Evolutionary conservation across 2,329 filamentous ascomycete genomes (phyloP).

Genomic region (Biscogniauxia sp.): DNA sequence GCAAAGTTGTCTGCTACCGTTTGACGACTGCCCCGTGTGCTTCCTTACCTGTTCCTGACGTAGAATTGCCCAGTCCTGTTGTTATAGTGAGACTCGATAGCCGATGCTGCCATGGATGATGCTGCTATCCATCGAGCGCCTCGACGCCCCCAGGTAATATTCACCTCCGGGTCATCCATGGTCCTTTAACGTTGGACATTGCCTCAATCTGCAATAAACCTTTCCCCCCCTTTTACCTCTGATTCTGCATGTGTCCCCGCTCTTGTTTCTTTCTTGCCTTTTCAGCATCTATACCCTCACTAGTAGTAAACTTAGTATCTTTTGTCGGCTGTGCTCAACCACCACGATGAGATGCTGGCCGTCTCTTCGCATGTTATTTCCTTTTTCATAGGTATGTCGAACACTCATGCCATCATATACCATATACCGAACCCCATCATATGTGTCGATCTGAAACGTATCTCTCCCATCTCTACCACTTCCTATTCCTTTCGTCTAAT

Average conservation of each 20-base stretch:
- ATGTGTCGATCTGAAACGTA: slow-evolving; percentile 23
- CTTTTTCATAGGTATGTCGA: slow-evolving; percentile 34
- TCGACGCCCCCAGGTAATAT: slow-evolving; percentile 9
- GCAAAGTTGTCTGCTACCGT: slow-evolving; percentile 3
- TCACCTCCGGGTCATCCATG: slow-evolving; percentile 17
- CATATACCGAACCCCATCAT: slow-evolving; percentile 20
- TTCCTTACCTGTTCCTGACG: slow-evolving; percentile 3
- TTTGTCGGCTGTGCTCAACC: slow-evolving; percentile 27
- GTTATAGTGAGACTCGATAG: slow-evolving; percentile 18
- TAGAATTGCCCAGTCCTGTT: slow-evolving; percentile 14
- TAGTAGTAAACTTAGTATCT: slow-evolving; percentile 26
- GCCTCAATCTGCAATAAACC: slow-evolving; percentile 26
- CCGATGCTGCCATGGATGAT: slow-evolving; percentile 16
- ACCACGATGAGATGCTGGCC: slow-evolving; percentile 36
- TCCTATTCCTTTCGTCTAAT: slow-evolving; percentile 9
- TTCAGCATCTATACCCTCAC: slow-evolving; percentile 24
- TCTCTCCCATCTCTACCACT: slow-evolving; percentile 5
- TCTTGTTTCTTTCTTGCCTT: slow-evolving; percentile 20
- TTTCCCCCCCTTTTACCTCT: slow-evolving; percentile 14
- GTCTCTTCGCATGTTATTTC: slow-evolving; percentile 26
- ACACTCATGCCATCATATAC: slow-evolving; percentile 17
- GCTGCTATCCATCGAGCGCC: slow-evolving; percentile 7
- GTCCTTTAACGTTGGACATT: slow-evolving; percentile 21
- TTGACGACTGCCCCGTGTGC: slow-evolving; percentile 5
- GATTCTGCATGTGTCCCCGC: slow-evolving; percentile 20